Evolutionary conservation across 2,329 filamentous ascomycete genomes (phyloP).

Genomic region (Phoma sp.): DNA sequence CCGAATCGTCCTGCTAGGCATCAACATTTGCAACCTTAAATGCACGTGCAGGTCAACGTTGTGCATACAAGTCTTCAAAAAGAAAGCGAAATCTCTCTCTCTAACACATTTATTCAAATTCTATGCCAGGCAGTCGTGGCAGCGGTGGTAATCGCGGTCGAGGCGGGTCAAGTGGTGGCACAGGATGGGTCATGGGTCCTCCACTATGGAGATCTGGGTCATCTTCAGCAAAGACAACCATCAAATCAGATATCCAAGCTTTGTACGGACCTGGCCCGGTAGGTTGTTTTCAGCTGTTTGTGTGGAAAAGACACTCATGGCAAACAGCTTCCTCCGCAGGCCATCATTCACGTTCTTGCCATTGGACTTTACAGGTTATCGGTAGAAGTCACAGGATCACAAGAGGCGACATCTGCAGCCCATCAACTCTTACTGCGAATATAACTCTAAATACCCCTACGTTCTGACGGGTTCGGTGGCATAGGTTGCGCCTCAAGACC

Average conservation of each 20-base stretch:
- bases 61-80: not conserved
- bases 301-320: too few species aligned
- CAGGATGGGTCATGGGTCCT: not conserved
- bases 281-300: not conserved
- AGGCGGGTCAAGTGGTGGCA: not conserved
- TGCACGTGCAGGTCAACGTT: not conserved
- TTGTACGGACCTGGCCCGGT: not conserved
- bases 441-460: not conserved
- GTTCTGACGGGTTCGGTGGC: too few species aligned
- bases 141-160: not conserved
- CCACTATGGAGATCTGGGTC: not conserved
- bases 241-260: not conserved
- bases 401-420: not conserved
- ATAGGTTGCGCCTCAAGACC: too few species aligned
- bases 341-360: not conserved
- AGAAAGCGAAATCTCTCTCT: too few species aligned
- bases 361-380: not conserved
- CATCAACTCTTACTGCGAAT: not conserved
- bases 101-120: not conserved
- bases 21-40: not conserved
- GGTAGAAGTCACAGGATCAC: not conserved
- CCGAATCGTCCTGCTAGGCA: not conserved
- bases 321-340: not conserved
- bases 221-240: not conserved
- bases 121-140: not conserved